Evolutionary conservation across 2,329 filamentous ascomycete genomes (phyloP).

Genomic region (Sarocladium oryzae): DNA sequence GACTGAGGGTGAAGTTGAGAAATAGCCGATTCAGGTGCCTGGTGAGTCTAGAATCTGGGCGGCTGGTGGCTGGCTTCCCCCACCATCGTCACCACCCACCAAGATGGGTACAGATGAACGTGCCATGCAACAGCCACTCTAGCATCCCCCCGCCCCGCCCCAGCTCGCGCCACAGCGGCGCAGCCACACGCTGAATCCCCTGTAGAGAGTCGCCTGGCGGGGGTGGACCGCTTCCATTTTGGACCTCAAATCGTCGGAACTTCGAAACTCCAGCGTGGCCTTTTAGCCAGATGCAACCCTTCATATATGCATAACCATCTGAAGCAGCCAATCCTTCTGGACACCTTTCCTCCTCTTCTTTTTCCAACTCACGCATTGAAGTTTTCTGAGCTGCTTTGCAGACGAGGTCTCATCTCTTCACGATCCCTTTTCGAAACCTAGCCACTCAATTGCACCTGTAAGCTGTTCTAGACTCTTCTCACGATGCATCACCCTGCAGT

Average conservation of each 20-base stretch:
- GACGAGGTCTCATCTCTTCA: not conserved
- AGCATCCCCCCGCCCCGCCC: constrained; percentile 11
- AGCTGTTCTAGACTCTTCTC: constrained; percentile 3
- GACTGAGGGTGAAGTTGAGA: not conserved
- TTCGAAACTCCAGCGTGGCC: constrained; percentile 36
- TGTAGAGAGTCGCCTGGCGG: not conserved
- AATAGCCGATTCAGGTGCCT: not conserved
- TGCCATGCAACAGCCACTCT: not conserved
- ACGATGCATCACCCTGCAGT: constrained; percentile 49
- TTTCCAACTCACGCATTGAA: not conserved
- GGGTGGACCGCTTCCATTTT: not conserved
- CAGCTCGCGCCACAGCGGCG: constrained; percentile 21
- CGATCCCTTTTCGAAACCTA: not conserved
- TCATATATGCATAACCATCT: constrained; percentile 6
- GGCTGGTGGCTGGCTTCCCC: constrained; percentile 5
- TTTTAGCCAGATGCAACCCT: constrained; percentile 21
- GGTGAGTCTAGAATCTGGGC: not conserved
- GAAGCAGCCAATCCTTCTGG: not conserved
- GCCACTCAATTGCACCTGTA: not conserved
- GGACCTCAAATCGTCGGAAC: not conserved
- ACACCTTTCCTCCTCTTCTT: not conserved
- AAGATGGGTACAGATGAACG: no score
- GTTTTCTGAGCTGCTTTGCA: not conserved
- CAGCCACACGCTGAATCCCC: constrained; percentile 3
- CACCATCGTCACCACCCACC: constrained; percentile 9